phyloP scores from a whole-genome alignment of 2,329 filamentous ascomycete genomes.

The Aspergillus sp. region DNA sequence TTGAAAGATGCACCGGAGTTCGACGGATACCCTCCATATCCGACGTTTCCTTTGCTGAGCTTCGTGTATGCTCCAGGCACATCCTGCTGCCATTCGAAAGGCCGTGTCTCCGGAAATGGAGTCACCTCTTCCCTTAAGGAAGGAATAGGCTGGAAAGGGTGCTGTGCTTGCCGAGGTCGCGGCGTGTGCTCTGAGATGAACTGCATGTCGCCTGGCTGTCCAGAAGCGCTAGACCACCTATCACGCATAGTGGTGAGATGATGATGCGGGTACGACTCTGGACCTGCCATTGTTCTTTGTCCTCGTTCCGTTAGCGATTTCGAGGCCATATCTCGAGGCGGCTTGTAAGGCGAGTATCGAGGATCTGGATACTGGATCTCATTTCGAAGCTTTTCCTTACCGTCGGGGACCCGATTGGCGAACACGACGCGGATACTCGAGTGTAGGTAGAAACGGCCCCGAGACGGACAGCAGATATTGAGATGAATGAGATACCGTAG shows the following conservation, averaged over 20 bases:
- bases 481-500: conserved; percentile 88
- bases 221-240: not conserved
- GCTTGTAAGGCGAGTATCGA: conserved; percentile 79
- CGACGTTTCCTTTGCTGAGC: conserved; percentile 62
- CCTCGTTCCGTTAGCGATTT: conserved; percentile 60
- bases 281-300: conserved; percentile 57
- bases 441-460: conserved; percentile 83
- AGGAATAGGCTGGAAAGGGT: conserved; percentile 18
- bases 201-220: not conserved
- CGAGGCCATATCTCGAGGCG: conserved; percentile 48
- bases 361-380: conserved; percentile 89
- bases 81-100: conserved; percentile 26
- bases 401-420: conserved; percentile 91
- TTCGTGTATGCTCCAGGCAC: conserved; percentile 58
- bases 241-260: conserved; percentile 7
- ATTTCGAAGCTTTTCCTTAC: conserved; percentile 86
- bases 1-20: conserved; percentile 23
- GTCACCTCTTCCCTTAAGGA: conserved; percentile 17
- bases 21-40: conserved; percentile 60
- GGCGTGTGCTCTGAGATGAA: not conserved
- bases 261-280: conserved; percentile 16
- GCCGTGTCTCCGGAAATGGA: conserved; percentile 20
- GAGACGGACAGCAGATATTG: conserved; percentile 84
- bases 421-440: conserved; percentile 93
- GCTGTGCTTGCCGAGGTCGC: conserved; percentile 6